Evolutionary conservation across 1,139 yeast genomes (phyloP).

Genomic region (Scheffersomyces lignicola): DNA sequence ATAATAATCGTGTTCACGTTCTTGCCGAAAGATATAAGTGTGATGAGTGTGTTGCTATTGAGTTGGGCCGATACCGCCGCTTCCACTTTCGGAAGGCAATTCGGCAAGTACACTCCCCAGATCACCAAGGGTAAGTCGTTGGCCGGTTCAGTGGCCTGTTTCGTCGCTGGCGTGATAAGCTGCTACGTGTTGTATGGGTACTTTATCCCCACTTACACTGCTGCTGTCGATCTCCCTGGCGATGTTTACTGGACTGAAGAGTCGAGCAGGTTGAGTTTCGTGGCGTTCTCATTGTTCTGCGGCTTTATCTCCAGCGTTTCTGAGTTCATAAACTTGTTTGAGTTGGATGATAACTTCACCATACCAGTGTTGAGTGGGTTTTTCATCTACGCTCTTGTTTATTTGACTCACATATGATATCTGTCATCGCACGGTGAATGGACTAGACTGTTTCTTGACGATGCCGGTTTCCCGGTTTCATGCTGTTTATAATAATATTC

Average conservation of each 20-base stretch:
- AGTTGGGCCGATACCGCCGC: slow-evolving; percentile 99
- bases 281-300: slow-evolving; percentile 55
- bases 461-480: too few relatives aligned
- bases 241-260: slow-evolving; percentile 66
- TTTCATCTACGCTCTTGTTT: slow-evolving; percentile 52
- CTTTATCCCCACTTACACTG: slow-evolving; percentile 57
- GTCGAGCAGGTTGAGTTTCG: slow-evolving; percentile 55
- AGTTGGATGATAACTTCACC: slow-evolving; percentile 88
- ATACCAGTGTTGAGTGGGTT: slow-evolving; percentile 83
- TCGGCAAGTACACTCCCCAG: slow-evolving; percentile 82
- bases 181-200: slow-evolving; percentile 71
- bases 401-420: slow-evolving; percentile 17
- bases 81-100: slow-evolving; percentile 84
- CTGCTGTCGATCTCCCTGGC: slow-evolving; percentile 48
- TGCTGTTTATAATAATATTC: slow-evolving; percentile 4
- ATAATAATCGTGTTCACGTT: slow-evolving; percentile 64
- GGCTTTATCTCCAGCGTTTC: slow-evolving; percentile 85
- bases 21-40: slow-evolving; percentile 78
- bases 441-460: too few relatives aligned
- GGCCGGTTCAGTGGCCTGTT: slow-evolving; percentile 89
- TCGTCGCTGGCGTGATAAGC: slow-evolving; percentile 65
- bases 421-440: too few relatives aligned
- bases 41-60: slow-evolving; percentile 73
- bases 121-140: slow-evolving; percentile 72
- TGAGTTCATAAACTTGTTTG: slow-evolving; percentile 73